Conservation (phyloP, 2,329 filamentous ascomycete species). For the Aspergillus carbonarius region DNA sequence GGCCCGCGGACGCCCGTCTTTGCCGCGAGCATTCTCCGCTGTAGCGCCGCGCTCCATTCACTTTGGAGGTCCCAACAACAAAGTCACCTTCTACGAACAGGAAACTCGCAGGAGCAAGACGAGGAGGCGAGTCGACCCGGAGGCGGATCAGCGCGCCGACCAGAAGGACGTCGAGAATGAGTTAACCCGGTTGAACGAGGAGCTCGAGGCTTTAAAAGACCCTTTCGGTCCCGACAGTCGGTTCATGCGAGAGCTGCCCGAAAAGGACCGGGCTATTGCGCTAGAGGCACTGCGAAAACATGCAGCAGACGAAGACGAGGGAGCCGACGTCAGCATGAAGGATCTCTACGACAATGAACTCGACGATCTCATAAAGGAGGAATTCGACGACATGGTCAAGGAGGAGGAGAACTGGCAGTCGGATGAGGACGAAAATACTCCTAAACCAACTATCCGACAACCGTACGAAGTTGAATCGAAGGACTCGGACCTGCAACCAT, state of each 20-base stretch:
- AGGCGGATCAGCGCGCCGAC: constrained; percentile 41
- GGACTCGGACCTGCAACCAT: constrained; percentile 38
- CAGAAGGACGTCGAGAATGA: constrained; percentile 37
- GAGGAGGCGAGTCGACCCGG: constrained; percentile 38
- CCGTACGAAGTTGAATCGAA: constrained; percentile 33
- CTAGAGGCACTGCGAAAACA: constrained; percentile 45
- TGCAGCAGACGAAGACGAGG: constrained; percentile 36
- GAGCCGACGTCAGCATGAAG: constrained; percentile 29
- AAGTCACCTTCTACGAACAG: constrained; percentile 47
- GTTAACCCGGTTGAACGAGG: constrained; percentile 40
- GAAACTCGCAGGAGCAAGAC: constrained; percentile 36
- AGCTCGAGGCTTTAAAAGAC: constrained; percentile 41
- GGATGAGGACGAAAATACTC: constrained; percentile 19
- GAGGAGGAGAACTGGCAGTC: constrained; percentile 40
- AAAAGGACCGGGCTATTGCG: constrained; percentile 42
- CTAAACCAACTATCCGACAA: constrained; percentile 18
- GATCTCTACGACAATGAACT: constrained; percentile 44
- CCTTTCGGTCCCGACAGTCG: constrained; percentile 45
- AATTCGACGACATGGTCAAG: constrained; percentile 37
- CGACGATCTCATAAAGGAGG: constrained; percentile 40
- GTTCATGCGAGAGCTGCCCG: constrained; percentile 44
- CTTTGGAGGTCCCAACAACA: constrained; percentile 41
- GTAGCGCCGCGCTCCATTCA: constrained; percentile 30
- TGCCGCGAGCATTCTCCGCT: constrained; percentile 34
- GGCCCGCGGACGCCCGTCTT: constrained; percentile 34